Conservation (phyloP, 139 green algal genomes). For the Closterium sp. region DNA sequence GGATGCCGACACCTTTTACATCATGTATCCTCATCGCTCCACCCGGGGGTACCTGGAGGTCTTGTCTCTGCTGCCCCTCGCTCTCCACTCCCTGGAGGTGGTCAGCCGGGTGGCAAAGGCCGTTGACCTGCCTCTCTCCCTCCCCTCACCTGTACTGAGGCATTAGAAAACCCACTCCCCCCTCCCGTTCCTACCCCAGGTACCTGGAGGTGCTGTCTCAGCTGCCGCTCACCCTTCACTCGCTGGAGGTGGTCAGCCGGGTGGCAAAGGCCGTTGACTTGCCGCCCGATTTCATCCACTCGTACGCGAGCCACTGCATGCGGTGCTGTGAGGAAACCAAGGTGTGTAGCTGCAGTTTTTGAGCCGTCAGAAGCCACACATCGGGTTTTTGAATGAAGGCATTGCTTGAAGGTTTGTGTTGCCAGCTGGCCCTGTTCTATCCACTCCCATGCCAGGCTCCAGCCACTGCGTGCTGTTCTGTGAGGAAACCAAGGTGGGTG, state of each 20-base stretch:
- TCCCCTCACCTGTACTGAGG: no score
- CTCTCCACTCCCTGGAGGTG: slow-evolving; percentile 58
- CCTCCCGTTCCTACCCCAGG: not conserved
- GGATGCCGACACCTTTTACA: no score
- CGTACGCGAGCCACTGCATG: slow-evolving; percentile 89
- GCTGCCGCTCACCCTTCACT: slow-evolving; percentile 77
- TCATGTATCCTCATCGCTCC: no score
- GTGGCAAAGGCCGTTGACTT: slow-evolving; percentile 68
- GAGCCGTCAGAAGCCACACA: no score
- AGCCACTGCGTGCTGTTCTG: slow-evolving; percentile 80
- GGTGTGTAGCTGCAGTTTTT: no score
- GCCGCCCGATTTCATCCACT: slow-evolving; percentile 77
- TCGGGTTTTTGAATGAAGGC: no score
- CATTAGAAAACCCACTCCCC: no score
- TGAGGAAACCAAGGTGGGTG: slow-evolving; percentile 41
- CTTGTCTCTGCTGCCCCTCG: no score
- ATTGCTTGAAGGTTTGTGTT: no score
- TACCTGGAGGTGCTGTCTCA: slow-evolving; percentile 61
- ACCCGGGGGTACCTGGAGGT: slow-evolving; percentile 18
- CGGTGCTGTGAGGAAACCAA: slow-evolving; percentile 69
- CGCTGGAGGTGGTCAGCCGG: slow-evolving; percentile 87
- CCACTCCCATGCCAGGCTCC: slow-evolving; percentile 83
- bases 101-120: no score
- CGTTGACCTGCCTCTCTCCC: no score
- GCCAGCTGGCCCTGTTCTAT: slow-evolving; percentile 76